Percentiles rank a stretch among this genome's conserved stretches.
Evolutionary conservation across 139 green algal genomes (phyloP).

Genomic region (Chlamydomonas eustigma): DNA sequence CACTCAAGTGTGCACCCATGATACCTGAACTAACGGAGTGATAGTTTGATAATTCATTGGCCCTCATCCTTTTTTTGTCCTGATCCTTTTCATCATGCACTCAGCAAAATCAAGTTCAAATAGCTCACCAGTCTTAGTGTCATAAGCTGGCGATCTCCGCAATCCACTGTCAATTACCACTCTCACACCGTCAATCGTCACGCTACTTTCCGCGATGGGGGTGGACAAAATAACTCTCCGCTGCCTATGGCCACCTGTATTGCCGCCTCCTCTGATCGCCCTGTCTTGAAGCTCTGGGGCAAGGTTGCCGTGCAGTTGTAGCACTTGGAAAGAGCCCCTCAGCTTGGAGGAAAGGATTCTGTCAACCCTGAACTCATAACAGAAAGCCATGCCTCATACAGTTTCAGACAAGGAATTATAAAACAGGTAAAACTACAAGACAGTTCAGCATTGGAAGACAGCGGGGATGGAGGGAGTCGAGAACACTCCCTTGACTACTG

Average conservation of each 20-base stretch:
- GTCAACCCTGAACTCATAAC: too few relatives aligned
- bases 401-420: too few relatives aligned
- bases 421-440: too few relatives aligned
- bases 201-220: slow-evolving; percentile 53
- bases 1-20: too few relatives aligned
- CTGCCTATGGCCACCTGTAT: neutral
- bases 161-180: slow-evolving; percentile 63
- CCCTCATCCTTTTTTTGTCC: too few relatives aligned
- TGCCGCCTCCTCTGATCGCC: slow-evolving; percentile 22
- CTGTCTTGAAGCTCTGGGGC: slow-evolving; percentile 46
- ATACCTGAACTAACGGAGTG: too few relatives aligned
- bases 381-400: too few relatives aligned
- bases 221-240: slow-evolving; percentile 61
- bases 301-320: slow-evolving; percentile 54
- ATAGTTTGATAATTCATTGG: too few relatives aligned
- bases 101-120: slow-evolving; percentile 10
- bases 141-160: slow-evolving; percentile 31
- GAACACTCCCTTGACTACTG: neutral
- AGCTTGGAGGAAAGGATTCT: slow-evolving; percentile 8
- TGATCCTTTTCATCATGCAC: too few relatives aligned
- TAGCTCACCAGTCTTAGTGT: slow-evolving; percentile 34
- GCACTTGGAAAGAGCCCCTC: slow-evolving; percentile 22
- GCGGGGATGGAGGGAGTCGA: neutral
- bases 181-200: slow-evolving; percentile 63
- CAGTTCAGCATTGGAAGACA: slow-evolving; percentile 15